Evolutionary conservation across 2,329 filamentous ascomycete genomes (phyloP), one percentile per base, ranked within the genome.

Genomic region (Penicillium capsulatum): DNA sequence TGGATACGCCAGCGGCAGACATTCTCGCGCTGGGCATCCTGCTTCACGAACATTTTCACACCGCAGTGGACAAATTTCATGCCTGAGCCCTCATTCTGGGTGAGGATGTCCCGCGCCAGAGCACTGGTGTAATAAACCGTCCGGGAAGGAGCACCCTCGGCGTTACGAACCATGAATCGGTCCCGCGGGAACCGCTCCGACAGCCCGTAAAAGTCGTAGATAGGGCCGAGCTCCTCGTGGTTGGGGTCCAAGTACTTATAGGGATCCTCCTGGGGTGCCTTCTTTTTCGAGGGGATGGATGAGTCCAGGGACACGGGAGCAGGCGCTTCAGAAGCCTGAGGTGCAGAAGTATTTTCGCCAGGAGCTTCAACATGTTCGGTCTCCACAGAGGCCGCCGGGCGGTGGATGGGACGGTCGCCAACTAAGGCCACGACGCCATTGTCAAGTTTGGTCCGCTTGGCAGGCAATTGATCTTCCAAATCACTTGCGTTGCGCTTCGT

Each of bases 41-140:
- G 91, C 72, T 94, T 95, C 74, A 97, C 92, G 64, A 94, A 98
- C 88, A 97, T 97, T 70, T 94, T 94, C 22, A 98, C 90, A 49
- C 92, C 92, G 35, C 85, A 91, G 67, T 98, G 92, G 34, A 98
- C 86, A 61, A 98, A 95, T 64, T 92, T 94, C 66, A 97, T 83
- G 31, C 89, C 89, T 17, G 85, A 83, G 30, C 88, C 86, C 65
- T 96, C 89, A 63, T 98, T 98, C 59, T 84, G 77, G 3, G 76
- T 79, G 3, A 98, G 76, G 38, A 98, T 92, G 50, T 91, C 84
- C 20, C 89, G 84, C 15, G 88, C 84, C 9, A 97, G 76, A 3
- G 80, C 78, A 24, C 84, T 90, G 8, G 89, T 94, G 73, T 97
- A 98, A 75, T 98, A 98, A 54, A 98, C 91, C 17, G 90, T 92